Conservation (phyloP, 345 rosid species). For the Viola odorata region DNA sequence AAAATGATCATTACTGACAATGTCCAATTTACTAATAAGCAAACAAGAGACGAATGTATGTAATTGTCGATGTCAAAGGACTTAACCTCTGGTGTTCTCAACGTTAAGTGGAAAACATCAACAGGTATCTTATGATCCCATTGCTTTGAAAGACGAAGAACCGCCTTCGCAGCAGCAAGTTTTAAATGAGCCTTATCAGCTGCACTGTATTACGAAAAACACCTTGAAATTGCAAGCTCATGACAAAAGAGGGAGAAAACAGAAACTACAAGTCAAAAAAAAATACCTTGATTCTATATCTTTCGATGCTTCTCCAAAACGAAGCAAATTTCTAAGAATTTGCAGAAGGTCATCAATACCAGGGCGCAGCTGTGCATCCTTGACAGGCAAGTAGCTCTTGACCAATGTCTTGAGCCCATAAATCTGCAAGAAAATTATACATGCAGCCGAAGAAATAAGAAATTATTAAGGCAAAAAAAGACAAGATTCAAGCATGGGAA, state of each 20-base stretch:
- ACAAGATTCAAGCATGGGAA: background rate
- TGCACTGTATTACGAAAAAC: conserved; percentile 43
- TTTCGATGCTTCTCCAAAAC: conserved; percentile 71
- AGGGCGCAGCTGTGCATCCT: conserved; percentile 91
- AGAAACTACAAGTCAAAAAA: background rate
- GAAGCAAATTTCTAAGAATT: conserved; percentile 57
- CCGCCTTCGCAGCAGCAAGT: conserved; percentile 93
- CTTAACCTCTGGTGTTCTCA: conserved; percentile 67
- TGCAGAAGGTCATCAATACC: conserved; percentile 66
- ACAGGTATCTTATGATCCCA: conserved; percentile 91
- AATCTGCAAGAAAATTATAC: conserved; percentile 40
- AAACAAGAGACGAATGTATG: background rate
- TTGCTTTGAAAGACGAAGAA: conserved; percentile 76
- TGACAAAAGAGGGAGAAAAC: conserved; percentile 4
- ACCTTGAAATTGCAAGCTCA: conserved; percentile 12
- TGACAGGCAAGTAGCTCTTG: conserved; percentile 85
- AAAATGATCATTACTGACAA: background rate
- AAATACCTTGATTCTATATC: conserved; percentile 72
- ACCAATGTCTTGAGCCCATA: conserved; percentile 91
- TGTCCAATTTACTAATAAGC: background rate
- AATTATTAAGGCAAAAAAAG: conserved; percentile 10
- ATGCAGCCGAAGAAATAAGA: conserved; percentile 9
- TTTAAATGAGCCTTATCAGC: conserved; percentile 85
- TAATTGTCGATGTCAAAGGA: conserved; percentile 8
- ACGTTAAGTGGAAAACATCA: conserved; percentile 68